phyloP scores from a whole-genome alignment of 2,329 filamentous ascomycete genomes.

The Epichloe sibirici region DNA sequence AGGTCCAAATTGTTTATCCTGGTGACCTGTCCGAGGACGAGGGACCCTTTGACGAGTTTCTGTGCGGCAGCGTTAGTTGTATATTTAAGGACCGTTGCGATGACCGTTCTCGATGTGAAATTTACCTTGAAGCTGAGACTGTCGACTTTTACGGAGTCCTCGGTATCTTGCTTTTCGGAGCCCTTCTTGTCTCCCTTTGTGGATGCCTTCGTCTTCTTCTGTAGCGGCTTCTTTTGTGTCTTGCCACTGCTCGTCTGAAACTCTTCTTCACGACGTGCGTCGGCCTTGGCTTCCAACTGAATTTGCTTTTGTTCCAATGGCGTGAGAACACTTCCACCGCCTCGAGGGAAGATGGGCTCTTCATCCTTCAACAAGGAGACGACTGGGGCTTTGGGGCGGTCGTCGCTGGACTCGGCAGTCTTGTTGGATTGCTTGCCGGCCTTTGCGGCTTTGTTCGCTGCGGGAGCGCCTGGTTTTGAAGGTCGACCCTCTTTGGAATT shows the following conservation, averaged over 20 bases:
- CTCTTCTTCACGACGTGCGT: conserved; percentile 81
- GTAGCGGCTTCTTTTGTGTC: conserved; percentile 29
- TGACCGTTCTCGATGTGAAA: neutral
- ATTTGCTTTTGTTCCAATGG: conserved; percentile 96
- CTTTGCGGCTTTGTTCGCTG: conserved; percentile 15
- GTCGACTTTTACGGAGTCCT: conserved; percentile 61
- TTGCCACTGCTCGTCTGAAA: conserved; percentile 37
- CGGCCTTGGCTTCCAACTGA: conserved; percentile 79
- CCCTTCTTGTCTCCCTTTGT: conserved; percentile 42
- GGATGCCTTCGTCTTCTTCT: conserved; percentile 42
- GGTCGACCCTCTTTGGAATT: conserved; percentile 32
- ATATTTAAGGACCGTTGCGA: conserved; percentile 1
- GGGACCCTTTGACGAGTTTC: conserved; percentile 73
- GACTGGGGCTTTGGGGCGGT: conserved; percentile 21
- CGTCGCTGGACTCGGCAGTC: conserved; percentile 13
- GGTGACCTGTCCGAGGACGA: conserved; percentile 77
- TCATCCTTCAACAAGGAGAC: conserved; percentile 55
- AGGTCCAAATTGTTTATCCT: conserved; percentile 72
- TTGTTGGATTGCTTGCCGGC: conserved; percentile 19
- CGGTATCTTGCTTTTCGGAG: conserved; percentile 30
- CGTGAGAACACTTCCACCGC: conserved; percentile 80
- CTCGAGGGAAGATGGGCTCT: conserved; percentile 82
- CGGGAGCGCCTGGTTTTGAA: conserved; percentile 30
- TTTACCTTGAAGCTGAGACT: conserved; percentile 78
- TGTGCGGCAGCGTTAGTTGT: conserved; percentile 25